Base-by-base conservation (phyloP, 352 stramenopile species). In the Phytophthora ramorum region DNA sequence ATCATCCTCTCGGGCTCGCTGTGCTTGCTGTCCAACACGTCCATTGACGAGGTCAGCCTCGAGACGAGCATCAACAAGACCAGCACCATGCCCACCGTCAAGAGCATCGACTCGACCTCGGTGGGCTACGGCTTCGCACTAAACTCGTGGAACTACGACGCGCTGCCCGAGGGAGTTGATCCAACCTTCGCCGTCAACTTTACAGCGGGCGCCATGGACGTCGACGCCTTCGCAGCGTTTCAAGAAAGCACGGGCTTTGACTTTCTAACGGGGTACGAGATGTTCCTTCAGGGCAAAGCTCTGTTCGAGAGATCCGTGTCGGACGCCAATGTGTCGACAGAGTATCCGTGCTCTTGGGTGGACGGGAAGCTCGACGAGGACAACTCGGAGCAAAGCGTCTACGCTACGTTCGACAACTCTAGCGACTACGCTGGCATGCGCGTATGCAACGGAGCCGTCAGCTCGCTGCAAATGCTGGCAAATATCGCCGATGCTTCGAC, bases 121-220 rank as follows among this genome's bases (percentile, higher is more conserved):
- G 72, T 78, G 9, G 60, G 71, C 19, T 86, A 66, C 41, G 77
- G 77, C 4, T 86, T 83, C 52, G 52, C 69, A 0, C 4, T 64
- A 2, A 68, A 75, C 38, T 62, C 69, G 20, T 86, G 77, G 77
- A 86, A 86, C 40, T 66, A 76, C 12, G 56, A 74, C n/a, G 74
- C 72, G 12, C 62, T 83, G 10, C 77, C 77, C 1, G 55, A 55
- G 12, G 74, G 52, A 4, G 38, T 71, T 4, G 41, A 58, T 6
- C 52, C 72, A 0, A 60, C 66, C 0, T 28, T 75, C 32, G 50
- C 37, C 0, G 43, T 75, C 0, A 63, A 68, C 12, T 60, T 81
- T 35, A 55, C 59, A 17, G 22, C 68, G 6, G 24, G 16, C 0
- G 37, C 65, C 12, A 24, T 68, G 17, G 38, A 35, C 3, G 34